Evolutionary conservation across 306 rosid genomes (phyloP), one percentile per base, ranked within the genome.

Genomic region (Cicer chorassanicum): DNA sequence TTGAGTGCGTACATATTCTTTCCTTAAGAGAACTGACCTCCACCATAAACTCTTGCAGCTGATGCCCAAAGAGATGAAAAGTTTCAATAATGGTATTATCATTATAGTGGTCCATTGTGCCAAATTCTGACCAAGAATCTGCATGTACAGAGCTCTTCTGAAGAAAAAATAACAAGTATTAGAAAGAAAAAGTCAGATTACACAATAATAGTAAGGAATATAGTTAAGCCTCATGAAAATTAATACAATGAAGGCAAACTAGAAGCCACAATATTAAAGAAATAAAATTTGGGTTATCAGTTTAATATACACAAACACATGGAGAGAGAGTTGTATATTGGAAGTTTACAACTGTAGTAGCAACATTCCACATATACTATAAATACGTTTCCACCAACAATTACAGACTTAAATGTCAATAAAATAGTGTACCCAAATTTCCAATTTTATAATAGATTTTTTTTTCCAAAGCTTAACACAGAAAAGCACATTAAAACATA

Each of bases 1-100:
- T 79, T 6, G 87, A 86, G 86, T 89, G 96, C 15, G 45, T 65
- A 36, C 34, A 49, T 62, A 90, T 74, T 70, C 82, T 84, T 81
- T 87, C 91, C 85, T 85, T 75, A 77, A 92, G 83, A 84, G 73
- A 78, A 57, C 76, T 79, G 15, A 90, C 64, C 83, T 81, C 89
- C 46, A 54, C 60, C 83, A 78, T 48, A 63, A 88, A 85, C 65
- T 89, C 85, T 79, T 87, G 84, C 61, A 92, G 85, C 49, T 87
- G 85, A 85, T 75, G 86, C 81, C 74, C 80, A 77, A 86, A 71
- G 13, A 78, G 82, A 81, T 55, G 55, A 45, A 65, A 74, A 67
- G 2, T 61, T 68, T 78, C 92, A 80, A 61, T 70, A 21, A 73
- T 68, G 77, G 75, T 61, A 72, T 84, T 71, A 80, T 88, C 89